Evolutionary conservation across 768 basidiomycete genomes (phyloP), one percentile per base, ranked within the genome.

Genomic region (Arthromyces matolae): DNA sequence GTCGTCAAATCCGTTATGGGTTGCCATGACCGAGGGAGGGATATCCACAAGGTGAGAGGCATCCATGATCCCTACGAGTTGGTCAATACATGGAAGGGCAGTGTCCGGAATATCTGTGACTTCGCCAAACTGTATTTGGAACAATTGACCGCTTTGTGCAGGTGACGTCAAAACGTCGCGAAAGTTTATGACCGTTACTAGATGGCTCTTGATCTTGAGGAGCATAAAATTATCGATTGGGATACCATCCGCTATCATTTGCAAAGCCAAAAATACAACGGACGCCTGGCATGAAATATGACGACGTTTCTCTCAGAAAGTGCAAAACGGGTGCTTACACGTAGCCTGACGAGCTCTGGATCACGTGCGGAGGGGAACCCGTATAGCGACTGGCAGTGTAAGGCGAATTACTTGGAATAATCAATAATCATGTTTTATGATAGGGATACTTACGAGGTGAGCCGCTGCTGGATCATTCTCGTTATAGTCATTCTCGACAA

Each of bases 181-280:
- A 54, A 84, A 89, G 2, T 86, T 86, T 14, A 83, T 46, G 10
- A 72, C 58, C 38, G 67, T 68, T 16, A 77, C 65, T 42, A 81
- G 57, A 49, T 76, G 70, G 14, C 71, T 71, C 60, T 90, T 89
- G 58, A 90, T 63, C 56, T 78, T 81, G 53, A 86, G 66, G 7
- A 85, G 64, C 14, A 73, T 71, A 38, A 71, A 65, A 6, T 71
- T 45, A 46, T 81, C 81, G 40, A 83, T 72, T 13, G 64, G 43
- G 36, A 84, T 70, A 6, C 85, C 85, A 49, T 83, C 80, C 8
- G 80, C 71, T 25, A 89, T 70, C 80, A 88, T 83, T 42, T 79
- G 76, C 40, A 89, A 64, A 49, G 79, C 74, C 13, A 90, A 70
- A 12, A 77, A 64, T 20, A 86, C 51, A 18, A 83, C 58, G 1